phyloP scores from a whole-genome alignment of 495 filamentous ascomycete genomes.

The Viridothelium virens region DNA sequence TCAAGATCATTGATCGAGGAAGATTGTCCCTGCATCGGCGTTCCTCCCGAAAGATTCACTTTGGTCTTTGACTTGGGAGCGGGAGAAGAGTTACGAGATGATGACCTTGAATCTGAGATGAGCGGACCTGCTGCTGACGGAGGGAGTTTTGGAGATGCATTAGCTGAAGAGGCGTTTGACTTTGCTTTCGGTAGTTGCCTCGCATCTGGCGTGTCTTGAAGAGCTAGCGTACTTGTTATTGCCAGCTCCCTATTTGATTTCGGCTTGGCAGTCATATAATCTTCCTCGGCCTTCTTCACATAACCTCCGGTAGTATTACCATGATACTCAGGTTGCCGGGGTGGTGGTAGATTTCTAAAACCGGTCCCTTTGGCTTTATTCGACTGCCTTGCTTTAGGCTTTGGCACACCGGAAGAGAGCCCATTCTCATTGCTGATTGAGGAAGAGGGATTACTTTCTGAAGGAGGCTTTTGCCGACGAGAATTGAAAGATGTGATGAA shows the following conservation, averaged over 20 bases:
- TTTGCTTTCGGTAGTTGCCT: slow-evolving; percentile 32
- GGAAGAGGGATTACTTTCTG: slow-evolving; percentile 17
- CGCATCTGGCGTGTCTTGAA: slow-evolving; percentile 37
- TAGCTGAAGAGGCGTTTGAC: slow-evolving; percentile 25
- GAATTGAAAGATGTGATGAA: slow-evolving; percentile 90
- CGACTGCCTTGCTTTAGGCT: slow-evolving; percentile 42
- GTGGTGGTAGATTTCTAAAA: slow-evolving; percentile 51
- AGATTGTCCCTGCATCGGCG: slow-evolving; percentile 67
- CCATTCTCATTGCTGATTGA: slow-evolving; percentile 23
- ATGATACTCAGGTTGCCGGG: slow-evolving; percentile 51
- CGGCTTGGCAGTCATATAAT: slow-evolving; percentile 49
- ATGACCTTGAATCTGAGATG: slow-evolving; percentile 57
- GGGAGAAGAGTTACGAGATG: slow-evolving; percentile 44
- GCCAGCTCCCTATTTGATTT: slow-evolving; percentile 30
- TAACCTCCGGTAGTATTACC: slow-evolving; percentile 53
- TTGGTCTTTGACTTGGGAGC: slow-evolving; percentile 46
- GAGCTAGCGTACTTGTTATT: slow-evolving; percentile 33
- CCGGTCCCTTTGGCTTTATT: slow-evolving; percentile 47
- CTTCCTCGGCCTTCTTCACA: slow-evolving; percentile 53
- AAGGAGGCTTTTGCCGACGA: slow-evolving; percentile 44
- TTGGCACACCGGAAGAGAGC: slow-evolving; percentile 29
- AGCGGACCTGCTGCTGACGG: slow-evolving; percentile 67
- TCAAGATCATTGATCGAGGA: slow-evolving; percentile 77
- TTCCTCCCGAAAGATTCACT: slow-evolving; percentile 60
- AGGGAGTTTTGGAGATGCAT: slow-evolving; percentile 46